A percentile compares a stretch with the other conserved stretches of the same genome.
phyloP scores from a whole-genome alignment of 1,139 yeast genomes.

The Geotrichum cucujoidarum region DNA sequence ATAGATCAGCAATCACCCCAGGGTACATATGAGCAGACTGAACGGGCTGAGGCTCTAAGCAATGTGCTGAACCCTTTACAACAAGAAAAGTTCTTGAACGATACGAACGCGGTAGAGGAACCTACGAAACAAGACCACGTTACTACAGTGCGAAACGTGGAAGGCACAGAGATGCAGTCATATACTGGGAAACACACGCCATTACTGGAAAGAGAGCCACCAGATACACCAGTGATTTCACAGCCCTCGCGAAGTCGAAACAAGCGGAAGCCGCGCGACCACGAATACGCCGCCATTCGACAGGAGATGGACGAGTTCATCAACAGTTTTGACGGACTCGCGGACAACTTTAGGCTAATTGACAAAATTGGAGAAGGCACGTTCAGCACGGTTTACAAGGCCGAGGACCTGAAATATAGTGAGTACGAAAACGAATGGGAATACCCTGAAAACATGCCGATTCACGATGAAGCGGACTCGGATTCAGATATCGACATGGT shows the following conservation, averaged over 20 bases:
- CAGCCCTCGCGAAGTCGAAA: not conserved
- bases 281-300: not conserved
- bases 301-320: conserved; percentile 60
- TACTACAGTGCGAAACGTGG: not conserved
- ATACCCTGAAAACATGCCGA: not conserved
- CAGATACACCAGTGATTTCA: not conserved
- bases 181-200: not conserved
- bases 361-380: conserved; percentile 96
- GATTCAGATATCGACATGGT: not conserved
- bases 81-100: no score
- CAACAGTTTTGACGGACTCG: conserved; percentile 57
- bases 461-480: not conserved
- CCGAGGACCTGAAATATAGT: conserved; percentile 53
- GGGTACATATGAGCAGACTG: no score
- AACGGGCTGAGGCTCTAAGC: no score
- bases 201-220: not conserved
- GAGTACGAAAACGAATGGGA: conserved; percentile 32
- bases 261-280: not conserved
- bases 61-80: no score
- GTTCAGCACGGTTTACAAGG: conserved; percentile 84
- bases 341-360: conserved; percentile 56
- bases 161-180: not conserved
- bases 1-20: no score
- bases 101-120: no score
- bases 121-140: not conserved